Base-by-base conservation (phyloP, 2,329 filamentous ascomycete species). In the Sporothrix globosa region DNA sequence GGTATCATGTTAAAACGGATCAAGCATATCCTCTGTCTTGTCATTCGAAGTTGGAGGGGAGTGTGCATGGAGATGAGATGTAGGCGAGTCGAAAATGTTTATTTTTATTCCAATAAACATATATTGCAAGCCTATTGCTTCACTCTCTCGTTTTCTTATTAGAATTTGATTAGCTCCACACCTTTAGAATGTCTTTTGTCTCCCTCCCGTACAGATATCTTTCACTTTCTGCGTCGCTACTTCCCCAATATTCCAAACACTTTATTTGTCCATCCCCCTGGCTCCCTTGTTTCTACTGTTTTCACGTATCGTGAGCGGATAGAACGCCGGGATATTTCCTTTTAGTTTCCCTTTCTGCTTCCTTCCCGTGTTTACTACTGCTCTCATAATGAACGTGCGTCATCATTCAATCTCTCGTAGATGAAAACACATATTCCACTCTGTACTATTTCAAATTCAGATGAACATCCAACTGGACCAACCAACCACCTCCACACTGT, bases 341-440 rank as follows among this genome's bases (percentile, higher is more conserved):
- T 60, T 44, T 24, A 44, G 34, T 60, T 39, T 7, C 19, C 34
- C 14, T 6, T 9, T 60, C 19, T 41, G 56, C 19, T 41, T 44
- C 34, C 34, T n/a, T 60, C 34, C 34, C 34, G n/a, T 14, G 6
- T 60, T 44, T 60, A n/a, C 9, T 34, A 44, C 56, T 60, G 56
- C 34, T 60, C 41, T 24, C 13, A 14, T 24, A 44, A 44, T 60
- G 19, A 44, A 60, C 56, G n/a, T 60, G 56, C 54, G 54, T 41
- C 56, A 60, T 60, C 54, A 19, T 60, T 39, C 54, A 60, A 39
- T 60, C n/a, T 60, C 56, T 60, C 34, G 56, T 44, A 60, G 56
- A 60, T 41, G n/a, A 44, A 44, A 1, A 10, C 19, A 60, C 21
- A 11, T 60, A n/a, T 21, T 44, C 4, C 14, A 9, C 30, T 21